Percentiles rank a stretch among this genome's conserved stretches.
Evolutionary conservation across 345 rosid genomes (phyloP).

Genomic region (Salix suchowensis): DNA sequence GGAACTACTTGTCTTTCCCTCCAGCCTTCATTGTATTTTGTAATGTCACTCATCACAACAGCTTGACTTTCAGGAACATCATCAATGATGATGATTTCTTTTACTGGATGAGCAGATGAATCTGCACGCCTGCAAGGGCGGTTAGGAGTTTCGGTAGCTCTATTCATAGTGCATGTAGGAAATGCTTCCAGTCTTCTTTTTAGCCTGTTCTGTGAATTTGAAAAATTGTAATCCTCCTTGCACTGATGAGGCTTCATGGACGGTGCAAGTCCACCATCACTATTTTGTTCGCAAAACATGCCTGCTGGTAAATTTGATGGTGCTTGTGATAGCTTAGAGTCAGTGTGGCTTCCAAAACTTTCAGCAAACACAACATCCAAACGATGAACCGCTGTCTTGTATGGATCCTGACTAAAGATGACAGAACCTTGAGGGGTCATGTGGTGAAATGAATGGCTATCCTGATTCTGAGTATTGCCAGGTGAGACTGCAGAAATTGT

Average conservation of each 20-base stretch:
- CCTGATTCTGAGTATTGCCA: constrained; percentile 21
- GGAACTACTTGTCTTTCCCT: constrained; percentile 22
- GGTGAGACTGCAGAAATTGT: constrained; percentile 27
- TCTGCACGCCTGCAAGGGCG: constrained; percentile 15
- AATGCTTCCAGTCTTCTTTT: constrained; percentile 23
- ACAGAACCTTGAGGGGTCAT: constrained; percentile 26
- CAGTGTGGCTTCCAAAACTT: constrained; percentile 16
- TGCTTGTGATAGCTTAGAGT: constrained; percentile 19
- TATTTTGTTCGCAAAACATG: constrained; percentile 18
- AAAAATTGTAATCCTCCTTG: constrained; percentile 20
- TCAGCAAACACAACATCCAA: constrained; percentile 26
- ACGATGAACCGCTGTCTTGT: constrained; percentile 19
- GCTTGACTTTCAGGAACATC: constrained; percentile 42
- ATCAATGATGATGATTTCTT: constrained; percentile 50
- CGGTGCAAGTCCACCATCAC: constrained; percentile 19
- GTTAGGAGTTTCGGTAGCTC: constrained; percentile 11
- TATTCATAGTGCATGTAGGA: constrained; percentile 11
- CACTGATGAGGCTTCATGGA: constrained; percentile 24
- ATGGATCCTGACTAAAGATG: constrained; percentile 26
- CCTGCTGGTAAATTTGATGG: constrained; percentile 25
- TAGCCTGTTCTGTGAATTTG: constrained; percentile 14
- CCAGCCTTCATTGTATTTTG: constrained; percentile 18
- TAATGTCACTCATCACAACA: constrained; percentile 7
- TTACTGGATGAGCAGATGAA: constrained; percentile 21
- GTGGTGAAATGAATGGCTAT: constrained; percentile 21